Percentiles rank a stretch among this genome's conserved stretches.
These are phyloP conservation scores for Chrysopogon serrulatus DNA, from an alignment of 176 grass and related monocot genomes.

Conservation along the genomic window DNA sequence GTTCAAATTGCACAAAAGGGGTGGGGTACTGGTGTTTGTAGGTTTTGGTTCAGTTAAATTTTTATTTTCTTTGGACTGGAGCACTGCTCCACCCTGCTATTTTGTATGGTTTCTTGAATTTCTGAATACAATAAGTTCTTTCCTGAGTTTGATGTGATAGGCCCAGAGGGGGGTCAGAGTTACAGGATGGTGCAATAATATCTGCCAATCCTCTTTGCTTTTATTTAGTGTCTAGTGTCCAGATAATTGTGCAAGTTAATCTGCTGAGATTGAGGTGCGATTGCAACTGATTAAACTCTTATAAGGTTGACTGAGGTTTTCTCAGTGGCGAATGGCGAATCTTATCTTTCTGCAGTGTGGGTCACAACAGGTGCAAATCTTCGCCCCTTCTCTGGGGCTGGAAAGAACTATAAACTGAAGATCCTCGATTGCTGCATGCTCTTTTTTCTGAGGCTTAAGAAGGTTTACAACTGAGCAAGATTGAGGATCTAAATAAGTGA, in stretches of 20 bases:
- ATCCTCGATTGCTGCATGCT: too few relatives aligned
- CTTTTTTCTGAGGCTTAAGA: too few relatives aligned
- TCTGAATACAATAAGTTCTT: neutral
- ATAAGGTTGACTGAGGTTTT: too few relatives aligned
- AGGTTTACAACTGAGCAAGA: too few relatives aligned
- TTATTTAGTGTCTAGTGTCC: neutral
- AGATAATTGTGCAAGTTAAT: neutral
- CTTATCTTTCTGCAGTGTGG: too few relatives aligned
- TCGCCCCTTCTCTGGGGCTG: too few relatives aligned
- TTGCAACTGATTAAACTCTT: too few relatives aligned
- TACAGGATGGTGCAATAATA: neutral
- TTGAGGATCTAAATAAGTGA: too few relatives aligned
- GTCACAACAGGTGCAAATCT: too few relatives aligned
- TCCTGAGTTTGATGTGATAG: neutral
- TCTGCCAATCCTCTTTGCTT: neutral
- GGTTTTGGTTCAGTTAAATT: neutral
- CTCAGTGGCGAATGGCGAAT: too few relatives aligned
- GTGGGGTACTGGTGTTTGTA: neutral
- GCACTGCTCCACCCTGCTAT: neutral
- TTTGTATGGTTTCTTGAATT: neutral
- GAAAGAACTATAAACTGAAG: too few relatives aligned
- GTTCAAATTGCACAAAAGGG: neutral
- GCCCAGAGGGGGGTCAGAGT: neutral
- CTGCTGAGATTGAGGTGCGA: too few relatives aligned
- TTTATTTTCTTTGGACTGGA: conserved; percentile 5